A percentile compares a stretch with the other conserved stretches of the same genome.
Evolutionary conservation across 331 rosid genomes (phyloP).

Genomic region (Stylosanthes scabra): DNA sequence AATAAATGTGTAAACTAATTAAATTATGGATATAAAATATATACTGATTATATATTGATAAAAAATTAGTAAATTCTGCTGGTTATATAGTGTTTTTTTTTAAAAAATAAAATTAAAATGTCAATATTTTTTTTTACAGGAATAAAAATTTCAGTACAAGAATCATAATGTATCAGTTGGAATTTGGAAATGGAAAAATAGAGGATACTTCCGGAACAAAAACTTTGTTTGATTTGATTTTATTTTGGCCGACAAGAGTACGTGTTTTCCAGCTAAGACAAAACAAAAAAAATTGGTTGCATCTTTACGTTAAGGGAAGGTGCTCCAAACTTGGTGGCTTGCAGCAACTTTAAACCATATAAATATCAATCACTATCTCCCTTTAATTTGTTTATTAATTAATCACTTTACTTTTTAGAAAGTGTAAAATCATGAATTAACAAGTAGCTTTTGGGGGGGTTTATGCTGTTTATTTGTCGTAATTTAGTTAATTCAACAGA

Average conservation of each 20-base stretch:
- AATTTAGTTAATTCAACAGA: too few species aligned
- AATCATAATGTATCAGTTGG: too few species aligned
- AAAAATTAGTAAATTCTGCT: too few species aligned
- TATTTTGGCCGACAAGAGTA: neutral
- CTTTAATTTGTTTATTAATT: neutral
- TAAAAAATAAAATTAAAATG: too few species aligned
- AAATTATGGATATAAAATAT: too few species aligned
- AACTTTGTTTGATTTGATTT: neutral
- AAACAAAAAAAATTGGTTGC: neutral
- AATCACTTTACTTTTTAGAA: neutral
- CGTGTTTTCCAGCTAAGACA: constrained; percentile 4
- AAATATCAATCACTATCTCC: neutral
- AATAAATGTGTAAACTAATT: too few species aligned
- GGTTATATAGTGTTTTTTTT: too few species aligned
- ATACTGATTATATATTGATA: too few species aligned
- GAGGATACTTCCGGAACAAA: neutral
- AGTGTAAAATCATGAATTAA: neutral
- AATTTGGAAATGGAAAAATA: neutral
- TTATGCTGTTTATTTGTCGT: too few species aligned
- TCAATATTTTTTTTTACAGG: too few species aligned
- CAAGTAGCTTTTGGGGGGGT: too few species aligned
- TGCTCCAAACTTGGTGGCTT: neutral
- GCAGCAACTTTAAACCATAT: neutral
- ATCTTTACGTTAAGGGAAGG: neutral
- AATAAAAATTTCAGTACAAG: too few species aligned